Conservation (phyloP, 2,329 filamentous ascomycete genomes). For the Chaetomium olivaceum region DNA sequence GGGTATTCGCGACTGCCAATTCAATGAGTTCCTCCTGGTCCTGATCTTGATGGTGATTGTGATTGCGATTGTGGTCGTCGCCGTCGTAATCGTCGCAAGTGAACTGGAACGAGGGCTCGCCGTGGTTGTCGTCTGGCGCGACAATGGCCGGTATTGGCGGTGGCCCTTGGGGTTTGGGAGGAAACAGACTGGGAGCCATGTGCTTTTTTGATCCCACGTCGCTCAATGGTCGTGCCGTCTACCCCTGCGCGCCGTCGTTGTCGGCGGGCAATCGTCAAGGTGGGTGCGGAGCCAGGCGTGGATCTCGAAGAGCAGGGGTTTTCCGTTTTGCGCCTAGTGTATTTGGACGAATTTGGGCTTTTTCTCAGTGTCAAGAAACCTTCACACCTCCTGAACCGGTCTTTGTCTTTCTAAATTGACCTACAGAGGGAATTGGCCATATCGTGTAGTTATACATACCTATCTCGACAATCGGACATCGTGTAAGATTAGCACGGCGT, state of each 20-base stretch:
- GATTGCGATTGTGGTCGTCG: constrained; percentile 29
- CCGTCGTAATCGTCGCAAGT: constrained; percentile 32
- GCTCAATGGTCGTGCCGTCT: constrained; percentile 14
- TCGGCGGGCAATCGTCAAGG: constrained; percentile 5
- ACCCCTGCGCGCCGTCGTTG: constrained; percentile 14
- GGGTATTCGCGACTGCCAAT: constrained; percentile 21
- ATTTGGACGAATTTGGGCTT: background rate
- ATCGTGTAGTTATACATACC: background rate
- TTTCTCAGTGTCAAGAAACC: background rate
- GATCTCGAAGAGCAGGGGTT: constrained; percentile 11
- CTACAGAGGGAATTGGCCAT: background rate
- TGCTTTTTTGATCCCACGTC: constrained; percentile 18
- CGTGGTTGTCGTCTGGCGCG: constrained; percentile 46
- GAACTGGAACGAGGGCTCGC: constrained; percentile 27
- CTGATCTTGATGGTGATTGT: background rate
- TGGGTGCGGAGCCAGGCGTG: background rate
- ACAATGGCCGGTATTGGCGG: constrained; percentile 61
- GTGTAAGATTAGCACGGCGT: background rate
- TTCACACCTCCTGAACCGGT: background rate
- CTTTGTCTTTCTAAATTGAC: background rate
- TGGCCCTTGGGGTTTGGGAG: constrained; percentile 62
- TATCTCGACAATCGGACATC: background rate
- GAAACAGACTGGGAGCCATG: constrained; percentile 62
- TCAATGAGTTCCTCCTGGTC: background rate
- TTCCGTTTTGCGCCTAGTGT: constrained; percentile 23